These are phyloP conservation scores for Coemansia sp. DNA, from an alignment of 192 early-diverging fungal species.

Conservation along the genomic window DNA sequence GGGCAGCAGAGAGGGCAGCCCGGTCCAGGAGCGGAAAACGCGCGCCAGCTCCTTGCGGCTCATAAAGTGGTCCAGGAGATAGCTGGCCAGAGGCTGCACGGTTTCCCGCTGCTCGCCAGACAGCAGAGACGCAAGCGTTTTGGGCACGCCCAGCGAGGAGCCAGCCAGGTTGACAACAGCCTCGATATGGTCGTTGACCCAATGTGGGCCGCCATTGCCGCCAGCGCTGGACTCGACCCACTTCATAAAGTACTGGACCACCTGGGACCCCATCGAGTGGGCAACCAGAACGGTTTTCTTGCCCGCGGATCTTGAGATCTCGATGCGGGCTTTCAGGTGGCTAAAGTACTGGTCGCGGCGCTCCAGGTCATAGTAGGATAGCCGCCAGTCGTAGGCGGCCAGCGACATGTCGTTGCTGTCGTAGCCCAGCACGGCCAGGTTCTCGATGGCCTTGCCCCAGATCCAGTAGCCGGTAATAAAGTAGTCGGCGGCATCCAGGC, in stretches of 20 bases:
- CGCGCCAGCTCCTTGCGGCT: constrained; percentile 67
- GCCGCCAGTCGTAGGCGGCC: constrained; percentile 87
- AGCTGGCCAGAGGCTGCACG: constrained; percentile 69
- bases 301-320: constrained; percentile 54
- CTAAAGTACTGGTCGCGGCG: constrained; percentile 80
- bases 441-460: constrained; percentile 79
- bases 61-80: constrained; percentile 85
- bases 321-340: constrained; percentile 68
- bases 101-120: constrained; percentile 86
- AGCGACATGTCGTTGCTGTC: constrained; percentile 86
- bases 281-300: constrained; percentile 57
- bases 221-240: constrained; percentile 74
- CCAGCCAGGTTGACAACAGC: constrained; percentile 83
- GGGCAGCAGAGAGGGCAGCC: constrained; percentile 72
- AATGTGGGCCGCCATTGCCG: constrained; percentile 67
- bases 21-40: constrained; percentile 81
- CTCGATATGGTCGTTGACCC: constrained; percentile 77
- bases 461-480: constrained; percentile 91
- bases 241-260: constrained; percentile 81
- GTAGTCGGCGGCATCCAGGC: constrained; percentile 87
- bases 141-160: constrained; percentile 81
- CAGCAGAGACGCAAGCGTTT: constrained; percentile 70
- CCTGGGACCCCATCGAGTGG: constrained; percentile 60
- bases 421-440: constrained; percentile 79
- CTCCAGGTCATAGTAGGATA: constrained; percentile 76